Percentiles rank a stretch among this genome's conserved stretches.
These are phyloP conservation scores for Rhinocladiella mackenziei DNA, from an alignment of 2,329 filamentous ascomycete species.

Conservation along the genomic window DNA sequence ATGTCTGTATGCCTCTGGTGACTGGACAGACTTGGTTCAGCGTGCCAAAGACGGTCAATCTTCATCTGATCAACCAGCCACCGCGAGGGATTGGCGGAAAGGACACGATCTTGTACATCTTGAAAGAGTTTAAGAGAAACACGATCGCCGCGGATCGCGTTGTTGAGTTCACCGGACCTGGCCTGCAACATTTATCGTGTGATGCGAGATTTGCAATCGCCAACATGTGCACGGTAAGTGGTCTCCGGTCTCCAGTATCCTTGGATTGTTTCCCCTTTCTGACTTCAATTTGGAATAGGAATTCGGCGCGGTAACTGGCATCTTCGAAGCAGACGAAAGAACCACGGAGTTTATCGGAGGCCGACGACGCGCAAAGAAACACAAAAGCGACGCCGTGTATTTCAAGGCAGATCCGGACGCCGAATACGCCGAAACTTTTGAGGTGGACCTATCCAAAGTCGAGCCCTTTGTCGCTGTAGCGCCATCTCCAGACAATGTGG, in stretches of 20 bases:
- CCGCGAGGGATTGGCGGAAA: constrained; percentile 42
- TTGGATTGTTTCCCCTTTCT: too few relatives aligned
- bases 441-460: constrained; percentile 40
- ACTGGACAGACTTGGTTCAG: constrained; percentile 49
- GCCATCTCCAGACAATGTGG: constrained; percentile 44
- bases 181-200: constrained; percentile 38
- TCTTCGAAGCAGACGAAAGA: constrained; percentile 41
- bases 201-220: constrained; percentile 48
- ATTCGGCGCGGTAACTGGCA: constrained; percentile 44
- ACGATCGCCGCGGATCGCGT: constrained; percentile 44
- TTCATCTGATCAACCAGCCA: constrained; percentile 40
- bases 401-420: constrained; percentile 41
- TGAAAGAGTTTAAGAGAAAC: constrained; percentile 45
- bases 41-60: constrained; percentile 44
- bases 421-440: constrained; percentile 37
- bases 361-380: constrained; percentile 32
- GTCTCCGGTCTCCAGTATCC: too few relatives aligned
- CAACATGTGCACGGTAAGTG: constrained; percentile 44
- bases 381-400: constrained; percentile 37
- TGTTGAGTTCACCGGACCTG: constrained; percentile 46
- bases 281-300: constrained; percentile 29
- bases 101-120: constrained; percentile 45
- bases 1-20: constrained; percentile 44
- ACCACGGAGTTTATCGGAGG: constrained; percentile 36
- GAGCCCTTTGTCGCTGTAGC: constrained; percentile 40